Percentiles rank a stretch among this genome's conserved stretches.
Evolutionary conservation across 139 green algal genomes (phyloP).

Genomic region (Chlamydomonas sphaeroides): DNA sequence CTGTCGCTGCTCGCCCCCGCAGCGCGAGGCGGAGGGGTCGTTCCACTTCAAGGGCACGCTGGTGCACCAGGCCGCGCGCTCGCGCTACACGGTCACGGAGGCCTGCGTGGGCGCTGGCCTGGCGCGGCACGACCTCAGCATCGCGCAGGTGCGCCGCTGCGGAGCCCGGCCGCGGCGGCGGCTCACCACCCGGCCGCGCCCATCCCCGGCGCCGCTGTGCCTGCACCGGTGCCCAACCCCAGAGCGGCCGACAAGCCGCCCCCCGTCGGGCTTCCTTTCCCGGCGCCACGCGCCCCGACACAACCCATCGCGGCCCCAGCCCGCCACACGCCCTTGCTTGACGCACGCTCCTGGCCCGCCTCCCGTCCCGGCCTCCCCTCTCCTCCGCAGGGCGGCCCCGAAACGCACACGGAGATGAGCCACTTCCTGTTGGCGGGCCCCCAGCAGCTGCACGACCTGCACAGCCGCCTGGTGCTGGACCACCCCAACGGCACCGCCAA

Average conservation of each 20-base stretch:
- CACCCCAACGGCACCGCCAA: conserved; percentile 78
- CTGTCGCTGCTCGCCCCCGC: neutral
- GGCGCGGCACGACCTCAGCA: conserved; percentile 85
- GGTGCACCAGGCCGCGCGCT: conserved; percentile 69
- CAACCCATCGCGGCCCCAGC: no score
- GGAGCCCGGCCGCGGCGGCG: no score
- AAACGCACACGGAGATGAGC: conserved; percentile 81
- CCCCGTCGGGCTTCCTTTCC: no score
- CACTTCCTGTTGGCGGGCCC: conserved; percentile 91
- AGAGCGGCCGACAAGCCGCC: no score
- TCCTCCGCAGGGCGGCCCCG: conserved; percentile 44
- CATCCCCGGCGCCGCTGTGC: no score
- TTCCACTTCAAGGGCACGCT: conserved; percentile 86
- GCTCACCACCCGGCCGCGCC: no score
- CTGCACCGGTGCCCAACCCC: no score
- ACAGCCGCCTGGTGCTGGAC: conserved; percentile 85
- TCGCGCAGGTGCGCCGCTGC: conserved; percentile 84
- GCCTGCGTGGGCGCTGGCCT: conserved; percentile 76
- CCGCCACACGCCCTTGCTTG: no score
- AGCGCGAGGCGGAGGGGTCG: conserved; percentile 58
- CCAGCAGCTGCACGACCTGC: conserved; percentile 94
- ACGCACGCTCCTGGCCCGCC: no score
- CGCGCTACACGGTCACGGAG: conserved; percentile 84
- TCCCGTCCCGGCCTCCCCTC: no score
- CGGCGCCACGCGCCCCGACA: no score